Evolutionary conservation across 2,329 filamentous ascomycete species (phyloP).

Genomic region (Geosmithia flava): DNA sequence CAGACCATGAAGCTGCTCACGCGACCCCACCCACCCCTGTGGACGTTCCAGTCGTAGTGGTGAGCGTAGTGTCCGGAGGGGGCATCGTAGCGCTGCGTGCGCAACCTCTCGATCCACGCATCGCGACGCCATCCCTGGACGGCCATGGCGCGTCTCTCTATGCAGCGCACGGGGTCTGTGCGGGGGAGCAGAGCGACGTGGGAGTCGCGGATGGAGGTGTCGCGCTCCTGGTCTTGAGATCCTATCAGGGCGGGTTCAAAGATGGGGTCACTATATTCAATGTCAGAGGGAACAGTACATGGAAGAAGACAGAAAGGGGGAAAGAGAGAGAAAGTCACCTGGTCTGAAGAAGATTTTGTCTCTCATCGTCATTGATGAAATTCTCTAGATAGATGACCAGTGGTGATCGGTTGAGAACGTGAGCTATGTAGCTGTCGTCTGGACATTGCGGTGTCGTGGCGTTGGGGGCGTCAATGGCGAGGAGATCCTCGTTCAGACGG

Average conservation of each 20-base stretch:
- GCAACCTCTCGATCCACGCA: slow-evolving; percentile 37
- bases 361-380: slow-evolving; percentile 32
- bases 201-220: slow-evolving; percentile 35
- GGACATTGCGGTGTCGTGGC: slow-evolving; percentile 22
- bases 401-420: slow-evolving; percentile 35
- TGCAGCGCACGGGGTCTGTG: slow-evolving; percentile 27
- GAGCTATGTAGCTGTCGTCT: slow-evolving; percentile 29
- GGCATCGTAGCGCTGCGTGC: slow-evolving; percentile 33
- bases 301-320: not conserved
- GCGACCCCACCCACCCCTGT: slow-evolving; percentile 28
- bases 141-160: slow-evolving; percentile 31
- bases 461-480: slow-evolving; percentile 31
- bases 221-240: slow-evolving; percentile 25
- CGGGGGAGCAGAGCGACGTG: slow-evolving; percentile 38
- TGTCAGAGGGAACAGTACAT: not conserved
- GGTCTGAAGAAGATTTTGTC: slow-evolving; percentile 33
- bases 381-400: slow-evolving; percentile 41
- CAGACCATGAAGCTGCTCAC: slow-evolving; percentile 43
- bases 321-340: slow-evolving; percentile 24
- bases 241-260: slow-evolving; percentile 38
- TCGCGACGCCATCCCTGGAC: slow-evolving; percentile 42
- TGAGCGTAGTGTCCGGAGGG: slow-evolving; percentile 36
- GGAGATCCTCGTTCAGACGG: slow-evolving; percentile 34
- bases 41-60: slow-evolving; percentile 41
- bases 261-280: slow-evolving; percentile 24